phyloP scores from a whole-genome alignment of 2,329 filamentous ascomycete species.

The Stachybotrys elegans region DNA sequence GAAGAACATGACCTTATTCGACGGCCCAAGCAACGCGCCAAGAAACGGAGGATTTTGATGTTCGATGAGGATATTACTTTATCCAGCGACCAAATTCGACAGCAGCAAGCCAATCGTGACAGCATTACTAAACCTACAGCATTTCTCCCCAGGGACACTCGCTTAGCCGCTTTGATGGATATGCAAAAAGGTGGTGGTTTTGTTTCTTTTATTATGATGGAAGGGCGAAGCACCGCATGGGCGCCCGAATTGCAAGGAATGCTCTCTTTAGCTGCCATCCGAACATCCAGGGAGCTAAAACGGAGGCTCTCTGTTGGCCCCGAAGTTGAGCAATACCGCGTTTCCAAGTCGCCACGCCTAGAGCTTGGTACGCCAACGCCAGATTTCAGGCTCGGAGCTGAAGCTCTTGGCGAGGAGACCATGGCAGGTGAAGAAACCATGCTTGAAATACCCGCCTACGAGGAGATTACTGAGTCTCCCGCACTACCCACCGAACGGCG shows the following conservation, averaged over 20 bases:
- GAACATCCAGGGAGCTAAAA: conserved; percentile 76
- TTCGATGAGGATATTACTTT: conserved; percentile 80
- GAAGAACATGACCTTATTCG: conserved; percentile 55
- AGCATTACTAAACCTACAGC: conserved; percentile 78
- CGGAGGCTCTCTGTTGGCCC: conserved; percentile 88
- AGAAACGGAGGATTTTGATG: conserved; percentile 73
- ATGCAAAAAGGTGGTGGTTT: conserved; percentile 91
- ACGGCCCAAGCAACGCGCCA: conserved; percentile 66
- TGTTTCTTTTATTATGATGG: conserved; percentile 79
- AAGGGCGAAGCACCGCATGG: conserved; percentile 73
- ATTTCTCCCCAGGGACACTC: conserved; percentile 82
- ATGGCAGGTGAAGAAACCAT: conserved; percentile 57
- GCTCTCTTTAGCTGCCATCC: conserved; percentile 78
- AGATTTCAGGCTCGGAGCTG: conserved; percentile 40
- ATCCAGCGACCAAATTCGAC: conserved; percentile 71
- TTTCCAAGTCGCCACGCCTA: conserved; percentile 63
- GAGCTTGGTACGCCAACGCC: conserved; percentile 69
- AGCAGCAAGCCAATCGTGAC: conserved; percentile 78
- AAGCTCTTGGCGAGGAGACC: conserved; percentile 48
- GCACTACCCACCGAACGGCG: conserved; percentile 80
- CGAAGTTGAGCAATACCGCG: conserved; percentile 65
- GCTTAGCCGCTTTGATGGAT: conserved; percentile 80
- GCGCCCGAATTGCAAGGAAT: conserved; percentile 90
- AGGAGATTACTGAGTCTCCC: conserved; percentile 70
- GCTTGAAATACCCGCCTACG: conserved; percentile 65